A percentile compares a stretch with the other conserved stretches of the same genome.
Conservation (phyloP, 2,329 filamentous ascomycete genomes). For the Myriosclerotinia scirpicola region DNA sequence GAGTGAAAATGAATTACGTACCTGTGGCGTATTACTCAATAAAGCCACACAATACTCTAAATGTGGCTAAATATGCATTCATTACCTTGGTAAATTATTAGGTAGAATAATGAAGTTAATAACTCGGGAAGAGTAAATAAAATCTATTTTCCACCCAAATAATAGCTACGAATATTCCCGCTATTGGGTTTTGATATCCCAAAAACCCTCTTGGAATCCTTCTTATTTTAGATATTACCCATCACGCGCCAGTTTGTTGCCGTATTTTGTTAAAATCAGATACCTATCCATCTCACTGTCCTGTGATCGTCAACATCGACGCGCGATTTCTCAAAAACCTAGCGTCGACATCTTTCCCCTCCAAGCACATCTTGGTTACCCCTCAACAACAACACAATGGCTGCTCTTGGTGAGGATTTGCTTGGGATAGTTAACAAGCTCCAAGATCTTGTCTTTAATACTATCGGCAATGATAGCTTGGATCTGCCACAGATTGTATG, state of each 20-base stretch:
- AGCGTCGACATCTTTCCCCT: slow-evolving; percentile 21
- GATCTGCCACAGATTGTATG: slow-evolving; percentile 97
- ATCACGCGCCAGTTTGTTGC: slow-evolving; percentile 3
- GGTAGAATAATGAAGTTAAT: not conserved
- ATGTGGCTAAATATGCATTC: slow-evolving; percentile 10
- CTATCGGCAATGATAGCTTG: slow-evolving; percentile 96
- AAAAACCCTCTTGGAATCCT: not conserved
- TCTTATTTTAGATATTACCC: slow-evolving; percentile 4
- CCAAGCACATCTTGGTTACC: slow-evolving; percentile 32
- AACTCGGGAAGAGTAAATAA: slow-evolving; percentile 21
- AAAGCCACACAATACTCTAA: slow-evolving; percentile 14
- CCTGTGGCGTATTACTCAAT: slow-evolving; percentile 5
- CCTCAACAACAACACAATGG: slow-evolving; percentile 57
- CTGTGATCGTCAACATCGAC: slow-evolving; percentile 21
- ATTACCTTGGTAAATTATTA: slow-evolving; percentile 21
- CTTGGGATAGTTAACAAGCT: slow-evolving; percentile 96
- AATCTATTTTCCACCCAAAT: slow-evolving; percentile 11
- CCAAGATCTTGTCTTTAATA: slow-evolving; percentile 98
- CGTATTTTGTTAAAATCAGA: not conserved
- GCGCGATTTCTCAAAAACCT: slow-evolving; percentile 19
- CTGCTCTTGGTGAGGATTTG: slow-evolving; percentile 92
- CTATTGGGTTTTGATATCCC: not conserved
- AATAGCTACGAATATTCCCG: slow-evolving; percentile 10
- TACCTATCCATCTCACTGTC: slow-evolving; percentile 6
- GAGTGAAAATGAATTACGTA: not conserved